Percentiles rank a stretch among this genome's conserved stretches.
phyloP scores from a whole-genome alignment of 306 rosid species.

The Morella rubra region DNA sequence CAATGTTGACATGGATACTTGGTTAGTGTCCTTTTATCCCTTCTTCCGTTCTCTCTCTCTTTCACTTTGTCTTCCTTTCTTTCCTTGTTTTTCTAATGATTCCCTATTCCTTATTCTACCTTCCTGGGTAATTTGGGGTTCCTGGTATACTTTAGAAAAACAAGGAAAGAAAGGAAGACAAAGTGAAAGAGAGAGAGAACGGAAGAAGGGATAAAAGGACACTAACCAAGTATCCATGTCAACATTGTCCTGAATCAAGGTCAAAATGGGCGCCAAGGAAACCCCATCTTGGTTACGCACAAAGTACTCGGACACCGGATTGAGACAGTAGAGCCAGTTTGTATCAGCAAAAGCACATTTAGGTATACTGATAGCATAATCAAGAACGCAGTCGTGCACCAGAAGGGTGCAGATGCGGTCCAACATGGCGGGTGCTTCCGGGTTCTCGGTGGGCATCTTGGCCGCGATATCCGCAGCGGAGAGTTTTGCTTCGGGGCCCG shows the following conservation, averaged over 20 bases:
- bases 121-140: too few species aligned
- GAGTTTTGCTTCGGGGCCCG: constrained; percentile 33
- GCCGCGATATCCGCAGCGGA: constrained; percentile 36
- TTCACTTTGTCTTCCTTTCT: too few species aligned
- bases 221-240: constrained; percentile 41
- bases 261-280: constrained; percentile 36
- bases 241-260: constrained; percentile 33
- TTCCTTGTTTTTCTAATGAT: too few species aligned
- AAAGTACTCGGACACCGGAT: constrained; percentile 23
- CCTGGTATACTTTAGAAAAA: too few species aligned
- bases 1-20: constrained; percentile 34
- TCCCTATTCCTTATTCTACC: too few species aligned
- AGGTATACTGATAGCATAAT: not conserved
- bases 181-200: too few species aligned
- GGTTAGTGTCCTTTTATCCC: constrained; percentile 27
- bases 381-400: constrained; percentile 42
- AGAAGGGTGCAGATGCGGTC: constrained; percentile 55
- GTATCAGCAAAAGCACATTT: too few species aligned
- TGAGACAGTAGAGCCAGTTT: constrained; percentile 30
- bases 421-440: not conserved
- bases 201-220: too few species aligned
- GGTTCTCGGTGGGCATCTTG: constrained; percentile 32
- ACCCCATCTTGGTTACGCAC: constrained; percentile 30
- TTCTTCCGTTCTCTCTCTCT: too few species aligned
- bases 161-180: too few species aligned